Evolutionary conservation across 1,284 basidiomycete species (phyloP).

Genomic region (Cutaneotrichosporon spelunceum): DNA sequence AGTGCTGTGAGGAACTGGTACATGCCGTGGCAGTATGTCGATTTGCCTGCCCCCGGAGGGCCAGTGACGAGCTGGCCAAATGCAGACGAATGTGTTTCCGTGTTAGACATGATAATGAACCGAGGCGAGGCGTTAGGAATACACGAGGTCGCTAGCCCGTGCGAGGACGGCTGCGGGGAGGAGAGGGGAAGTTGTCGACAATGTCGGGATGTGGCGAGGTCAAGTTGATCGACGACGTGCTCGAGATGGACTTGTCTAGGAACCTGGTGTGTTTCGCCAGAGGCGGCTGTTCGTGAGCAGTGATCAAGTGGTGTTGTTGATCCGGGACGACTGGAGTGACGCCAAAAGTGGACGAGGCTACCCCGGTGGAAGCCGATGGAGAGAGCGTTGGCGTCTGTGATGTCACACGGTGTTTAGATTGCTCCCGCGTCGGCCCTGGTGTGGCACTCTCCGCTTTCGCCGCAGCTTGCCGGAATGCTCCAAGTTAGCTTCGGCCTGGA

Average conservation of each 20-base stretch:
- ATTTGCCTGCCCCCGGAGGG: conserved; percentile 88
- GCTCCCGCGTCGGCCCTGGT: conserved; percentile 2
- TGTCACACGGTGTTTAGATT: conserved; percentile 19
- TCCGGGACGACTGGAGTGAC: conserved; percentile 8
- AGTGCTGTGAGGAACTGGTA: conserved; percentile 80
- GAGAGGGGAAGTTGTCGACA: conserved; percentile 11
- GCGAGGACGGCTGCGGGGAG: conserved; percentile 9
- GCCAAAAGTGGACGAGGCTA: conserved; percentile 10
- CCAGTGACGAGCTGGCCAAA: conserved; percentile 69
- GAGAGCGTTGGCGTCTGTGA: conserved; percentile 5
- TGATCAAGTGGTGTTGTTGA: conserved; percentile 2
- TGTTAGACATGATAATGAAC: conserved; percentile 15
- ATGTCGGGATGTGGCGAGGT: conserved; percentile 7
- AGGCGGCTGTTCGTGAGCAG: neutral
- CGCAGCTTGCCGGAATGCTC: conserved; percentile 17
- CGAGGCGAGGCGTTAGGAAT: conserved; percentile 27
- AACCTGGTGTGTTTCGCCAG: neutral
- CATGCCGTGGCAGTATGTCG: conserved; percentile 90
- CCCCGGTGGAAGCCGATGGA: conserved; percentile 17
- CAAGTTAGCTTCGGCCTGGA: conserved; percentile 11
- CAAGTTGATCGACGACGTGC: conserved; percentile 4
- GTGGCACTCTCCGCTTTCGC: conserved; percentile 17
- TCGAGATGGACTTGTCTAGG: neutral
- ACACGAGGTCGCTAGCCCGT: conserved; percentile 20
- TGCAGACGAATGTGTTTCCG: conserved; percentile 30